Evolutionary conservation across 345 rosid genomes (phyloP), one percentile per base, ranked within the genome.

Genomic region (Boechera stricta): DNA sequence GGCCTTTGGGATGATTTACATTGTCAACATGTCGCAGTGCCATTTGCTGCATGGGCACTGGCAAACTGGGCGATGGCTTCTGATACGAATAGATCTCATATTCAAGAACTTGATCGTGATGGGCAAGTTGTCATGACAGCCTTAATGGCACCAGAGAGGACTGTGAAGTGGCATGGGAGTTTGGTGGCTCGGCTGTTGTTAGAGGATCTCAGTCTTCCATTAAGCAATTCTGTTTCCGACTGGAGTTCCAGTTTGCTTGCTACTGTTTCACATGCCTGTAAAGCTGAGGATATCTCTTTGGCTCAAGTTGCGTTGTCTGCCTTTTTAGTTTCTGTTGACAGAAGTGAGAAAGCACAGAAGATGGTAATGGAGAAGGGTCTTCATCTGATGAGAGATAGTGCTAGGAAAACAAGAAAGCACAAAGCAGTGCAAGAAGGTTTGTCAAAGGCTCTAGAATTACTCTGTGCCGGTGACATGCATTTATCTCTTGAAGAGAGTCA

Each of bases 31-130:
- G 98, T 95, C n/a, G 99, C 98, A 28, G 97, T 95, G 63, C 99
- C 99, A 60, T 95, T 95, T 86, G 99, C 99, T 61, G 91, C 92
- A 9, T 92, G 99, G 99, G 97, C 98, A 39, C 83, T 95, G 81
- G 97, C 99, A 73, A 91, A 92, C 74, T 95, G 99, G 99, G 99
- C 99, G 29, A 87, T 86, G 92, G 96, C 99, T 65, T 95, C 99
- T 36, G 87, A 82, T 72, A 79, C 74, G 62, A 95, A 95, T 79
- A 88, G 99, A 79, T 80, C 85, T 60, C 89, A 73, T 79, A 91
- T 95, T 81, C 97, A 91, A 76, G 98, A 95, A 81, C 85, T 95
- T 66, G 99, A 95, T 86, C 86, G 67, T 69, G 94, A 92, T 73
- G 97, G 98, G 61, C 74, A 83, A 75, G 97, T 96, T 84, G 90